A percentile compares a stretch with the other conserved stretches of the same genome.
phyloP scores from a whole-genome alignment of 2,329 filamentous ascomycete genomes.

The Pezicula radicicola region DNA sequence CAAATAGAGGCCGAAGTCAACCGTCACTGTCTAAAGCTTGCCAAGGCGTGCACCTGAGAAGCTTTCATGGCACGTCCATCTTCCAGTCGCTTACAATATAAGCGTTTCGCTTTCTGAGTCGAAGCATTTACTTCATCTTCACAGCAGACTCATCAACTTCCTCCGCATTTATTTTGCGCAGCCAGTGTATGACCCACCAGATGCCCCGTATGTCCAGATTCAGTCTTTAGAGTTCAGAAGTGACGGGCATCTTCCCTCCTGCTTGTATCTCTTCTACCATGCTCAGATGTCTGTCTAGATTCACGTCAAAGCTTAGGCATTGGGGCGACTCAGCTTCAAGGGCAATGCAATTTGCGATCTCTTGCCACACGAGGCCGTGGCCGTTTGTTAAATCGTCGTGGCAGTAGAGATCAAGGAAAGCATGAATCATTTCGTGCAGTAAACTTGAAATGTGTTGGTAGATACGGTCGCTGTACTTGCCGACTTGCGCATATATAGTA shows the following conservation, averaged over 20 bases:
- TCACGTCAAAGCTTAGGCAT: neutral
- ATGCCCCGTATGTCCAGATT: neutral
- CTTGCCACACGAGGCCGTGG: neutral
- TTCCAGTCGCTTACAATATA: neutral
- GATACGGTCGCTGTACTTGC: neutral
- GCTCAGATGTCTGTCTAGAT: neutral
- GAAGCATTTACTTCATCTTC: neutral
- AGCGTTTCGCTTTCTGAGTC: neutral
- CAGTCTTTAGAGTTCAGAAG: neutral
- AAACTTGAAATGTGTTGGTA: constrained; percentile 1
- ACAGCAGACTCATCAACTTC: neutral
- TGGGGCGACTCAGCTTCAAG: neutral
- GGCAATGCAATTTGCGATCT: neutral
- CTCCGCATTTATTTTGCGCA: neutral
- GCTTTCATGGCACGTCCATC: no score
- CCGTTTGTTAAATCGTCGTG: neutral
- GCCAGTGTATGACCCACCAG: neutral
- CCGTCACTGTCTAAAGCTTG: no score
- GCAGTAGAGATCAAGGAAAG: constrained; percentile 1
- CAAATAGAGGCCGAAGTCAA: no score
- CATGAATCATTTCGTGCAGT: constrained; percentile 8
- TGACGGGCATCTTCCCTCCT: neutral
- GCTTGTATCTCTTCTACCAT: neutral
- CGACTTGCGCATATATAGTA: no score
- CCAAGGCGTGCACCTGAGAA: no score